Conservation (phyloP, 2,329 filamentous ascomycete species). For the Phyllosticta citriasiana region DNA sequence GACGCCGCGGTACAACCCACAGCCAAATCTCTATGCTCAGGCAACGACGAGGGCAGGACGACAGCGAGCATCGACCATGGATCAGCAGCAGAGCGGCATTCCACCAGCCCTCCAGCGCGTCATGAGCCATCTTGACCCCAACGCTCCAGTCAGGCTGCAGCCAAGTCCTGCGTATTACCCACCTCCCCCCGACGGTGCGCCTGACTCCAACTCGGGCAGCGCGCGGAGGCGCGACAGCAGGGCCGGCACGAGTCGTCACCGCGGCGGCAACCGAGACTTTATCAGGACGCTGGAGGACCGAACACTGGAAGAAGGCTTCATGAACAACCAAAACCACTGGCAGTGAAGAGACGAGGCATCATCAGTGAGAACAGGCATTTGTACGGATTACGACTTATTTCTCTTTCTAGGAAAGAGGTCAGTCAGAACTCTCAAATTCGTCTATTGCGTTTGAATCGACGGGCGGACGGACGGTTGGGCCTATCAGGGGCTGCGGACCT, state of each 20-base stretch:
- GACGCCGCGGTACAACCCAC: constrained; percentile 40
- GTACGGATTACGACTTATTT: not conserved
- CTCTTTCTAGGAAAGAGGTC: not conserved
- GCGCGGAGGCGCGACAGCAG: constrained; percentile 69
- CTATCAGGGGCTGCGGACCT: not conserved
- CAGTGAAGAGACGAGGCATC: constrained; percentile 34
- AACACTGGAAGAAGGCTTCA: constrained; percentile 86
- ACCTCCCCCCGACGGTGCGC: constrained; percentile 74
- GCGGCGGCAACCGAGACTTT: constrained; percentile 65
- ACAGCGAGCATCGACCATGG: constrained; percentile 91
- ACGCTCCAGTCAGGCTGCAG: constrained; percentile 83
- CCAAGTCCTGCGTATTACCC: constrained; percentile 97
- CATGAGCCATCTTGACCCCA: constrained; percentile 91
- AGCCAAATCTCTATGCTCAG: constrained; percentile 65
- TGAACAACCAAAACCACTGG: constrained; percentile 57
- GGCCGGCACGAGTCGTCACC: constrained; percentile 41
- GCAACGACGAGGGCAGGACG: constrained; percentile 67
- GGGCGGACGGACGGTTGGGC: not conserved
- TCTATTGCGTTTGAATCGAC: not conserved
- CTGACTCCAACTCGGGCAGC: constrained; percentile 53
- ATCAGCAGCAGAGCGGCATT: constrained; percentile 86
- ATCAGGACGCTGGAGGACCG: constrained; percentile 91
- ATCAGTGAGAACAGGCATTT: not conserved
- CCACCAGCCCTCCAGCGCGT: constrained; percentile 88
- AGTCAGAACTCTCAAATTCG: not conserved